Base-by-base conservation (phyloP, 1,284 basidiomycete species). In the Trichosporon coremiiforme region DNA sequence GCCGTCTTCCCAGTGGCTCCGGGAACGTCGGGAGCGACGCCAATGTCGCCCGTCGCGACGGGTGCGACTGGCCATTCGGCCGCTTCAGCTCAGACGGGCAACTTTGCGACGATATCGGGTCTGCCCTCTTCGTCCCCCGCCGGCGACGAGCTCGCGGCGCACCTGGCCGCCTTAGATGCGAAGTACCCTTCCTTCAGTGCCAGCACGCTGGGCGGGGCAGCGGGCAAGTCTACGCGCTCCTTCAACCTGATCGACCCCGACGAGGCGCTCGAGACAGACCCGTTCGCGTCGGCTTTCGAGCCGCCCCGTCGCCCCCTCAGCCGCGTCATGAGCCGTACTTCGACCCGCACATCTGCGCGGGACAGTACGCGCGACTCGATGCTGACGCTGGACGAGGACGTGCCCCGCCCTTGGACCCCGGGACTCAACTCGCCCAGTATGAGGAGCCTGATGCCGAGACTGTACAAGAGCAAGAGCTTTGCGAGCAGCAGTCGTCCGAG, bases 231-330 rank as follows among this genome's bases (percentile, higher is more conserved):
- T 2, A 35, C 63, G 36, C 63, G 63, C 13, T 13, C n/a, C n/a
- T 66, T 53, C 31, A 66, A 35, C 47, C 65, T n/a, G 7, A 66
- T 35, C 17, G 57, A 62, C 57, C 57, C 57, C 15, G 65, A 53
- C 65, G 31, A 55, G 12, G 65, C 47, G 17, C 31, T 35, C 8
- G 65, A 66, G 50, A 53, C 47, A 13, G 79, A 80, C 67, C 79
- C 79, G 10, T 80, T 80, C 66, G 76, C 77, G 1, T 77, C 77
- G 0, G 70, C 73, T 20, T 71, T 78, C 29, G 74, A 79, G 9
- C 25, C 64, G 17, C 64, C 41, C 20, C 20, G 29, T 6, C 41
- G 64, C 22, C 41, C 64, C n/a, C 41, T 65, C 36, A 45, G 41
- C 31, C 64, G 41, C 64, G 64, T 47, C 41, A 35, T 64, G 62